These are phyloP conservation scores for Triticum dicoccoides DNA, from an alignment of 176 grass and related monocot species.

Conservation along the genomic window DNA sequence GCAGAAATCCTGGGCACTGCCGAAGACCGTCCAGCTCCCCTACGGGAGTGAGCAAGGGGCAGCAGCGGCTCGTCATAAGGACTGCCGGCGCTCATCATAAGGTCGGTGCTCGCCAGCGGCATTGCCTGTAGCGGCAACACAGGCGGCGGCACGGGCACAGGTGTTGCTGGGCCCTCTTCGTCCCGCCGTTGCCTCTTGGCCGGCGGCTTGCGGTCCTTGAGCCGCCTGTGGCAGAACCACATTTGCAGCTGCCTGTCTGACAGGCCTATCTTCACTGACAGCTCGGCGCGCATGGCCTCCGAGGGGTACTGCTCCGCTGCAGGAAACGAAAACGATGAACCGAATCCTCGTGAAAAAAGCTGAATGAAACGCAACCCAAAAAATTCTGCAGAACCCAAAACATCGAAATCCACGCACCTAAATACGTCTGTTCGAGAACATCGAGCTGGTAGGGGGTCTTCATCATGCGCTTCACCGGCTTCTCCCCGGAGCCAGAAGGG, in stretches of 20 bases:
- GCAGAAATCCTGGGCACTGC: slow-evolving; percentile 68
- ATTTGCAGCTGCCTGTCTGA: slow-evolving; percentile 96
- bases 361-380: background rate
- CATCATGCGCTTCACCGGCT: slow-evolving; percentile 84
- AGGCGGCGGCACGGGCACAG: slow-evolving; percentile 18
- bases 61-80: slow-evolving; percentile 38
- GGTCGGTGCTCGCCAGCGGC: slow-evolving; percentile 38
- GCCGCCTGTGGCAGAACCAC: slow-evolving; percentile 98
- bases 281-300: slow-evolving; percentile 65
- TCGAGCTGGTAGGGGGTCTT: slow-evolving; percentile 97
- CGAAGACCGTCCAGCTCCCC: slow-evolving; percentile 46
- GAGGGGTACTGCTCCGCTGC: slow-evolving; percentile 89
- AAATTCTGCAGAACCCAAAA: background rate
- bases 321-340: slow-evolving; percentile 25
- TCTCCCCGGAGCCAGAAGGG: slow-evolving; percentile 44
- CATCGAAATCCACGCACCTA: slow-evolving; percentile 45
- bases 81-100: slow-evolving; percentile 17
- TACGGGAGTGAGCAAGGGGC: slow-evolving; percentile 20
- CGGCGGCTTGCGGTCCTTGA: slow-evolving; percentile 85
- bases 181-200: slow-evolving; percentile 57
- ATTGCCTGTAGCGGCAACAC: slow-evolving; percentile 34
- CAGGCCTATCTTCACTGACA: slow-evolving; percentile 78
- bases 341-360: background rate
- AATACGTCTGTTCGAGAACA: slow-evolving; percentile 82
- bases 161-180: slow-evolving; percentile 31